phyloP scores from a whole-genome alignment of 2,329 filamentous ascomycete species.

The Paramyrothecium sp. region DNA sequence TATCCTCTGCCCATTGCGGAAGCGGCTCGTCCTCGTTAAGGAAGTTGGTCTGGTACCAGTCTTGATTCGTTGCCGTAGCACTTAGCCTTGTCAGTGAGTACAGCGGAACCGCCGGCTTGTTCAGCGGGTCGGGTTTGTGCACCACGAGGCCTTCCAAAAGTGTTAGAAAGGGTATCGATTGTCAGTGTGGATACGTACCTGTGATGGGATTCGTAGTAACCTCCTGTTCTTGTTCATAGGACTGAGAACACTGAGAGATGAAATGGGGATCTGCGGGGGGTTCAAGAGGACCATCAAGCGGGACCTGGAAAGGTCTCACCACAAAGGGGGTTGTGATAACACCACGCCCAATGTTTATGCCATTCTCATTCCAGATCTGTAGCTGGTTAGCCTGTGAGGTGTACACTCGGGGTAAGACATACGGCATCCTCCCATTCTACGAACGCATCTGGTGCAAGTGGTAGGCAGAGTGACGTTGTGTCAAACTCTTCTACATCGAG shows the following conservation, averaged over 20 bases:
- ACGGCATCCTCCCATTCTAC: slow-evolving; percentile 55
- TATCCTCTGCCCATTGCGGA: slow-evolving; percentile 47
- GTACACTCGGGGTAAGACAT: slow-evolving; percentile 8
- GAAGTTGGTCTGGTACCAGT: slow-evolving; percentile 54
- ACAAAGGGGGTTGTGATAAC: slow-evolving; percentile 52
- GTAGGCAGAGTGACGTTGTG: slow-evolving; percentile 45
- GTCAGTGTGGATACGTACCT: slow-evolving; percentile 7
- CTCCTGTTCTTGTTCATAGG: slow-evolving; percentile 34
- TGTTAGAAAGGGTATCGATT: neutral
- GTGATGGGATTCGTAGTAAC: slow-evolving; percentile 29
- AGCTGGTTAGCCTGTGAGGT: slow-evolving; percentile 7
- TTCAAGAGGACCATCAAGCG: slow-evolving; percentile 28
- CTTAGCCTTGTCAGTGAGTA: slow-evolving; percentile 54
- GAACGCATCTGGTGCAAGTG: slow-evolving; percentile 51
- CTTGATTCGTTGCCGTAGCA: slow-evolving; percentile 46
- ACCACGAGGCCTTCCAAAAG: slow-evolving; percentile 43
- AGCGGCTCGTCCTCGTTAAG: slow-evolving; percentile 20
- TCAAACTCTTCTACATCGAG: slow-evolving; percentile 41
- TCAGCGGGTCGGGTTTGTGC: slow-evolving; percentile 23
- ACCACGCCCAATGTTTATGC: slow-evolving; percentile 44
- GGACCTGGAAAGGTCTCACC: slow-evolving; percentile 49
- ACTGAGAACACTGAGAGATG: slow-evolving; percentile 43
- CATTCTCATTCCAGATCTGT: slow-evolving; percentile 41
- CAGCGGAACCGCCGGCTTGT: slow-evolving; percentile 31
- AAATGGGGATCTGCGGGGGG: slow-evolving; percentile 31